Base-by-base conservation (phyloP, 2,329 filamentous ascomycete species). In the Colletotrichum lupini region DNA sequence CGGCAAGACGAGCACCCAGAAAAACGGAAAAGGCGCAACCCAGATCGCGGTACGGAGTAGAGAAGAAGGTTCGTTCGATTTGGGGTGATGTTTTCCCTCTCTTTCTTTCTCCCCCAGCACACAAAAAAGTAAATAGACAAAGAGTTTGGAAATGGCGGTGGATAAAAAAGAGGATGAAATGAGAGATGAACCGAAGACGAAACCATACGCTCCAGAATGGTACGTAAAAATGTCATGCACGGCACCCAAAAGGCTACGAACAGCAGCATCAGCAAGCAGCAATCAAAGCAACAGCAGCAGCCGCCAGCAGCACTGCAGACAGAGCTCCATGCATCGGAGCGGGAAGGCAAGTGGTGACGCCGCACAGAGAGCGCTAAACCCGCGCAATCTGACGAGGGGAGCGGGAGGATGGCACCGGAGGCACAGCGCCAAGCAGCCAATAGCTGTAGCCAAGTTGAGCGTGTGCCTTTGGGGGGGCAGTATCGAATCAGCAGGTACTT, bases 361-460 rank as follows among this genome's bases (percentile, higher is more conserved):
- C 55, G 64, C 35, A 55, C 52, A 56, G 62, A 49, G 30, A 32
- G 62, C 56, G 68, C 68, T 71, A 71, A 61, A 65, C 58, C 58
- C 58, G 35, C 58, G 35, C 58, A 42, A 19, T 19, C 42, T n/a
- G 42, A 49, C 22, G 58, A 26, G 35, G 16, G 32, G 58, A 60
- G 32, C 58, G 58, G 32, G 58, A 60, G 24, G 58, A 37, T 37
- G 37, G 14, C 37, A 42, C 37, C 14, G 37, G 37, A 42, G 37
- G 37, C 32, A 49, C 42, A 49, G 42, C 58, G 58, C 32, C 37
- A 60, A 42, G 35, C 58, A 60, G 32, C 58, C 58, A 22, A 26
- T 37, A 52, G 59, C 14, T 22, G 59, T 32, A 26, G 42, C n/a
- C 12, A 30, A 64, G 22, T 9, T 4, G n/a, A 9, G 61, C 7